Conservation (phyloP, 2,329 filamentous ascomycete genomes). For the Fusarium buharicum region DNA sequence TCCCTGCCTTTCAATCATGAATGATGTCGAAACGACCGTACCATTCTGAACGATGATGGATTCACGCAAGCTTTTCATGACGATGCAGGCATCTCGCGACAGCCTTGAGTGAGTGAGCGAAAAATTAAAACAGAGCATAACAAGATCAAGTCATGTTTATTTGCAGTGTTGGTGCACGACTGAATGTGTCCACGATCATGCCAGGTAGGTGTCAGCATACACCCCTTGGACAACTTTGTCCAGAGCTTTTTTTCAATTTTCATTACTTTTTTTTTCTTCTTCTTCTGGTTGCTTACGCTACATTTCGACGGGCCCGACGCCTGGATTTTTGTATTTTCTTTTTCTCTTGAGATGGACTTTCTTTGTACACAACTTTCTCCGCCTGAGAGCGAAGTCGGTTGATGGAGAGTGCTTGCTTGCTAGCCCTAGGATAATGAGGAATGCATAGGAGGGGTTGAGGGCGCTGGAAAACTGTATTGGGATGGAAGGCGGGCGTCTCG, state of each 20-base stretch:
- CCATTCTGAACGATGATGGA: constrained; percentile 41
- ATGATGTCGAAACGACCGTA: constrained; percentile 36
- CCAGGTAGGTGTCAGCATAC: constrained; percentile 26
- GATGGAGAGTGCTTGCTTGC: constrained; percentile 13
- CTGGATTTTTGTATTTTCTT: constrained; percentile 33
- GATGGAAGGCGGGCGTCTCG: constrained; percentile 31
- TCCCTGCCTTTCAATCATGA: constrained; percentile 26
- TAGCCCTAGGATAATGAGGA: constrained; percentile 36
- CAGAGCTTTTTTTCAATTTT: constrained; percentile 18
- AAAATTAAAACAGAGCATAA: constrained; percentile 27
- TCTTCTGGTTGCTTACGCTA: constrained; percentile 27
- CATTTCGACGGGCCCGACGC: constrained; percentile 38
- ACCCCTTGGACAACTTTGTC: constrained; percentile 34
- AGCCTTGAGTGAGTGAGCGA: constrained; percentile 42
- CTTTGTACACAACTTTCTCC: constrained; percentile 13
- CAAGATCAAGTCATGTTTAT: constrained; percentile 19
- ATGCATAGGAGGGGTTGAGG: constrained; percentile 29
- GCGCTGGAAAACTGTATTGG: constrained; percentile 30
- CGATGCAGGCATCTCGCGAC: constrained; percentile 46
- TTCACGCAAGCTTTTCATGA: constrained; percentile 46
- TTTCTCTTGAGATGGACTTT: constrained; percentile 4
- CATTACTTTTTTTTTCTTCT: constrained; percentile 3
- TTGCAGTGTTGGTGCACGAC: constrained; percentile 29
- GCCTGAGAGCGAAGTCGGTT: constrained; percentile 20
- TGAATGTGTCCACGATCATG: constrained; percentile 25